Conservation (phyloP, 441 rosid genomes). For the Omphalea diandra region DNA sequence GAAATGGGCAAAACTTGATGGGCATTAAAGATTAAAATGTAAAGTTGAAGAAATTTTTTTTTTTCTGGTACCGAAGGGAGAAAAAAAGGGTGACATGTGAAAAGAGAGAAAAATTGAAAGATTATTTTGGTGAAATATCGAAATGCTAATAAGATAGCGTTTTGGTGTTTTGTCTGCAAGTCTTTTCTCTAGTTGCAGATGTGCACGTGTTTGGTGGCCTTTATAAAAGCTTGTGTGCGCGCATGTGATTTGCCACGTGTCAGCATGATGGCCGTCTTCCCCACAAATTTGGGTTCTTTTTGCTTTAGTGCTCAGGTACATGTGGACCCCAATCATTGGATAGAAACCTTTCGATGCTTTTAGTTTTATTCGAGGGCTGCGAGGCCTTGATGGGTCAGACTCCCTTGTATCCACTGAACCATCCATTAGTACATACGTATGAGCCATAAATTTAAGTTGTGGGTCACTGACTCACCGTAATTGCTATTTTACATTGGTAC, state of each 20-base stretch:
- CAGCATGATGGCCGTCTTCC: conserved; percentile 11
- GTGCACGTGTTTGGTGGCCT: conserved; percentile 37
- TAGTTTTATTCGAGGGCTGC: background rate
- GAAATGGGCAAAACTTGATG: conserved; percentile 13
- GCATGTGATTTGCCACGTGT: conserved; percentile 34
- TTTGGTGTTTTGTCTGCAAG: background rate
- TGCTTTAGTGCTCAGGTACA: conserved; percentile 21
- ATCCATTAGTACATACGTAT: background rate
- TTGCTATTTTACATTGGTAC: too few species aligned
- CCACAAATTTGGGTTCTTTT: background rate
- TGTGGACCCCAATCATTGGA: conserved; percentile 26
- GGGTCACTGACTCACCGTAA: too few species aligned
- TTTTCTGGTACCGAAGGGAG: background rate
- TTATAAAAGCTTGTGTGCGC: conserved; percentile 10
- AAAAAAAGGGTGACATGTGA: background rate
- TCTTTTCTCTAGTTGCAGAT: conserved; percentile 1
- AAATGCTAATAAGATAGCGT: background rate
- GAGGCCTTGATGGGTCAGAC: background rate
- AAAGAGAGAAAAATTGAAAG: background rate
- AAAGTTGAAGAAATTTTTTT: background rate
- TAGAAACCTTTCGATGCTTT: conserved; percentile 11
- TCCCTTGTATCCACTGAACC: background rate
- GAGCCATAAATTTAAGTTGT: background rate
- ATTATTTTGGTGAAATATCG: background rate
- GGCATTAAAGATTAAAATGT: background rate